These are phyloP conservation scores for Trichoderma cornu-damae DNA, from an alignment of 2,329 filamentous ascomycete species.

Conservation along the genomic window DNA sequence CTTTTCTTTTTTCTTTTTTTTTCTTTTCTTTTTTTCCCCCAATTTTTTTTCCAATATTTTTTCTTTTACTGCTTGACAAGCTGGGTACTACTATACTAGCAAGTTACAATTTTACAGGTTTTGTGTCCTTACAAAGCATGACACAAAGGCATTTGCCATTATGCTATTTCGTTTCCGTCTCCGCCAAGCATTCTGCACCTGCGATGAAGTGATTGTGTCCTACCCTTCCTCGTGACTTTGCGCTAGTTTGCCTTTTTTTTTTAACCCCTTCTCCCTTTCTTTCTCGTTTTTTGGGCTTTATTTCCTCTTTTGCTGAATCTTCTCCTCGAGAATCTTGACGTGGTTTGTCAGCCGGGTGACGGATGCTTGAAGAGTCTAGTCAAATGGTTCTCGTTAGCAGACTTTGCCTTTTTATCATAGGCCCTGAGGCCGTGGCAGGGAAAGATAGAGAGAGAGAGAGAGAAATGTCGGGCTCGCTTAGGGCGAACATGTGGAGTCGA, in stretches of 20 bases:
- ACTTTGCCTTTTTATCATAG: neutral
- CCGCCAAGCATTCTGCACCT: neutral
- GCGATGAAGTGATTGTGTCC: neutral
- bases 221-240: neutral
- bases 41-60: too few relatives aligned
- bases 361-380: slow-evolving; percentile 76
- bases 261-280: too few relatives aligned
- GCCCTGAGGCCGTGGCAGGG: too few relatives aligned
- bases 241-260: neutral
- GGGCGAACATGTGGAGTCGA: slow-evolving; percentile 29
- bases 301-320: slow-evolving; percentile 70
- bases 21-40: too few relatives aligned
- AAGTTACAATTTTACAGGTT: slow-evolving; percentile 4
- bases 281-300: slow-evolving; percentile 29
- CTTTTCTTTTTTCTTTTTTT: too few relatives aligned
- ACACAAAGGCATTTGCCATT: neutral
- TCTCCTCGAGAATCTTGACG: slow-evolving; percentile 74
- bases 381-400: neutral
- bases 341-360: slow-evolving; percentile 83
- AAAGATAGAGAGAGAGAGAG: neutral
- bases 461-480: neutral
- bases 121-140: slow-evolving; percentile 1
- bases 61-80: neutral
- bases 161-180: slow-evolving; percentile 4
- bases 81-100: neutral